phyloP scores from a whole-genome alignment of 768 basidiomycete genomes.

The Russula earlei region DNA sequence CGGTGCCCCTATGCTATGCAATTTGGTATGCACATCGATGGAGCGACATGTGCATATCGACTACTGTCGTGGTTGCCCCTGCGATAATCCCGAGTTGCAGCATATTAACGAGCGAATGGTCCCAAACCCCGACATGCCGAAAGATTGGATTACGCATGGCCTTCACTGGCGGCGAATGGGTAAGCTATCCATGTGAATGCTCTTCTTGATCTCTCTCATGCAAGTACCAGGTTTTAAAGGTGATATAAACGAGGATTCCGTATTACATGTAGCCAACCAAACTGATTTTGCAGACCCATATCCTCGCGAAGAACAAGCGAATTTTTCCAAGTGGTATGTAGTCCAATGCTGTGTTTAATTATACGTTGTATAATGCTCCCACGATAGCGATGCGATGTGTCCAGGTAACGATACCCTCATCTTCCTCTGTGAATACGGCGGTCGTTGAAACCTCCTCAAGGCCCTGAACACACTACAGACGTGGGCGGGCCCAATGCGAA shows the following conservation, averaged over 20 bases:
- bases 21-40: conserved; percentile 45
- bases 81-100: conserved; percentile 36
- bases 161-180: conserved; percentile 52
- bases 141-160: conserved; percentile 47
- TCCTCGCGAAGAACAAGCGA: conserved; percentile 43
- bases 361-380: neutral
- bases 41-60: conserved; percentile 52
- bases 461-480: conserved; percentile 38
- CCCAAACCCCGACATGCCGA: conserved; percentile 38
- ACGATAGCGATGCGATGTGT: conserved; percentile 41
- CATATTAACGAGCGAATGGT: conserved; percentile 36
- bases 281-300: conserved; percentile 39
- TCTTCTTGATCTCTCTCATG: neutral
- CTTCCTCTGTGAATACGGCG: no score
- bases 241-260: conserved; percentile 12
- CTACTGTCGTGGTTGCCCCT: conserved; percentile 40
- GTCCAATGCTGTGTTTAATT: neutral
- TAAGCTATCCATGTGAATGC: conserved; percentile 23
- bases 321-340: conserved; percentile 45
- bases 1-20: conserved; percentile 57
- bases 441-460: conserved; percentile 24
- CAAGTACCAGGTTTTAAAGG: conserved; percentile 42
- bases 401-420: conserved; percentile 28
- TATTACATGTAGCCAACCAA: neutral
- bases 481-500: conserved; percentile 25